Evolutionary conservation across 306 rosid species (phyloP), one percentile per base, ranked within the genome.

Genomic region (Pachyrhizus erosus): DNA sequence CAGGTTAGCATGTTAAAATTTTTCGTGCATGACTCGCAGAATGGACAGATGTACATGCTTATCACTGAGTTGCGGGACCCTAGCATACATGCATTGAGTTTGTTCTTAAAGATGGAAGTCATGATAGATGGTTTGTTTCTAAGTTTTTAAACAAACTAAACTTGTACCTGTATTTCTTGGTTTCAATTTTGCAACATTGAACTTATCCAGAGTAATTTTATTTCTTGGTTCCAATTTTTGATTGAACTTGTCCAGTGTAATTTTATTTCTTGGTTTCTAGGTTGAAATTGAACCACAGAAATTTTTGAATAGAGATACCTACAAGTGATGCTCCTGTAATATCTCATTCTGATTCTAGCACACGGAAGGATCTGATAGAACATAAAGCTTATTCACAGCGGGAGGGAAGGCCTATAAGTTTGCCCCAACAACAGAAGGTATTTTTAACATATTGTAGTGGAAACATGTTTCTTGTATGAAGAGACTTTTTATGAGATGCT

Each of bases 401-500:
- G 67, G 67, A 60, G 67, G 37, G 67, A 11, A 60, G 67, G 67
- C 37, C 67, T 24, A 11, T 5, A 24, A 60, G 67, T 60, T 60
- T 27, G n/a, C 18, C 67, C 5, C 37, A 60, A 1, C 66, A 58
- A 23, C 67, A 60, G 37, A 60, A 60, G 67, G 67, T 60, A 60
- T 27, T 60, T 60, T 11, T 12, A 57, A 23, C 5, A 2, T 23
- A 23, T 23, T 57, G 13, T 2, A 55, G 62, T 8, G 65, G 14
- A 57, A 23, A 3, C 29, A 20, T 20, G 27, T 18, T 20, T 20
- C 10, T 2, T 54, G 26, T 20, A 0, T 49, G 0, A 51, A n/a
- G 58, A 10, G 15, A 57, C 17, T 57, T 57, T 21, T 15, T 3
- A 57, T 57, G 27, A 57, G 37, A 24, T 26, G 67, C 67, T 60